A percentile compares a stretch with the other conserved stretches of the same genome.
These are phyloP conservation scores for Dendrobium huoshanense DNA, from an alignment of 106 monocot genomes.

Conservation along the genomic window DNA sequence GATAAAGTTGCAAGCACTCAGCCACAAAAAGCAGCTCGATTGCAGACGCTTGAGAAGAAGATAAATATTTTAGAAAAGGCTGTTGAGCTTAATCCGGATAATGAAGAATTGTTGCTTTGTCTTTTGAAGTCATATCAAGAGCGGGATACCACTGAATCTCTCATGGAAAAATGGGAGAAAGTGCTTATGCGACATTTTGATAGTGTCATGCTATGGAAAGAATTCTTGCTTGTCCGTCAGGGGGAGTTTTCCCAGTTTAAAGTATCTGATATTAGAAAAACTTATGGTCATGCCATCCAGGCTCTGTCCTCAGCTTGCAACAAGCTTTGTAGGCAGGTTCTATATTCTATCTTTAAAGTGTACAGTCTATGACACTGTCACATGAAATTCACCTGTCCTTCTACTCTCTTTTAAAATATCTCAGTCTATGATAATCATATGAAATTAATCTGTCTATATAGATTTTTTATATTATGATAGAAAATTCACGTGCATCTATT, in stretches of 20 bases:
- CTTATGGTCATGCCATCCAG: slow-evolving; percentile 73
- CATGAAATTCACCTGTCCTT: not conserved
- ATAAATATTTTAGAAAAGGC: slow-evolving; percentile 94
- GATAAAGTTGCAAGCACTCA: slow-evolving; percentile 80
- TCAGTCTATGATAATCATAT: not conserved
- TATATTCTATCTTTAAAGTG: slow-evolving; percentile 20
- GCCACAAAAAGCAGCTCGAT: slow-evolving; percentile 74
- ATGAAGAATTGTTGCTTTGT: slow-evolving; percentile 64
- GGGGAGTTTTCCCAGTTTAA: slow-evolving; percentile 88
- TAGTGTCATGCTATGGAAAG: slow-evolving; percentile 81
- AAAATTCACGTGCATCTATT: not conserved
- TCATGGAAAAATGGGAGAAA: slow-evolving; percentile 73
- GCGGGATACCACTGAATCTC: slow-evolving; percentile 53
- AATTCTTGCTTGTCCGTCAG: slow-evolving; percentile 64
- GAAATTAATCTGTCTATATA: not conserved
- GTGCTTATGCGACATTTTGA: slow-evolving; percentile 60
- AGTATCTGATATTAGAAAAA: slow-evolving; percentile 74
- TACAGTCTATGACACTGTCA: not conserved
- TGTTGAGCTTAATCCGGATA: slow-evolving; percentile 82
- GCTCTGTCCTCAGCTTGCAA: slow-evolving; percentile 77
- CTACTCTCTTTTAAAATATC: not conserved
- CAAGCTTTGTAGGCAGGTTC: slow-evolving; percentile 88
- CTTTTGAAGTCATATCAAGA: slow-evolving; percentile 71
- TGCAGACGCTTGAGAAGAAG: slow-evolving; percentile 91
- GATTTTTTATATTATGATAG: too few species aligned